phyloP scores from a whole-genome alignment of 805 yeast genomes.

The Saturnispora besseyi region DNA sequence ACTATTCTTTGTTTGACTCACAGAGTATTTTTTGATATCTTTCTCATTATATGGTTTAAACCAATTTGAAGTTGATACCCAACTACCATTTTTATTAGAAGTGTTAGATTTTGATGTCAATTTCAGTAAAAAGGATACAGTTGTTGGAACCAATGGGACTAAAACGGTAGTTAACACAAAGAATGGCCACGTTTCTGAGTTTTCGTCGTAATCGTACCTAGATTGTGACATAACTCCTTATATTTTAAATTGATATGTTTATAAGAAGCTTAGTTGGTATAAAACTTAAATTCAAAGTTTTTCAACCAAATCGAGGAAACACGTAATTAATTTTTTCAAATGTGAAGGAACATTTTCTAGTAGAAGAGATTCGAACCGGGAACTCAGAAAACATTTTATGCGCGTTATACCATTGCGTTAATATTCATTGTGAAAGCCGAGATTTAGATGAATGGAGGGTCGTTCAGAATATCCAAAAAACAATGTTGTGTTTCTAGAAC shows the following conservation, averaged over 20 bases:
- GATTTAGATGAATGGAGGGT: too few relatives aligned
- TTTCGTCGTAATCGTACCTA: slow-evolving; percentile 76
- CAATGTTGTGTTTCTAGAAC: too few relatives aligned
- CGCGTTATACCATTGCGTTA: neutral
- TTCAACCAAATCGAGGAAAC: neutral
- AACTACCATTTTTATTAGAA: neutral
- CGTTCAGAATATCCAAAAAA: too few relatives aligned
- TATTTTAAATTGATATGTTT: neutral
- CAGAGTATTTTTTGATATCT: slow-evolving; percentile 24
- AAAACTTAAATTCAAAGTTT: neutral
- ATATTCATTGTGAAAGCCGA: too few relatives aligned
- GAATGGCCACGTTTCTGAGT: slow-evolving; percentile 89
- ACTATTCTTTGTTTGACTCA: slow-evolving; percentile 19
- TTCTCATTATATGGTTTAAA: slow-evolving; percentile 30
- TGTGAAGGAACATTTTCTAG: neutral
- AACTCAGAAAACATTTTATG: neutral
- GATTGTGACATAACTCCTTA: slow-evolving; percentile 36
- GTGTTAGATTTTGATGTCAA: neutral
- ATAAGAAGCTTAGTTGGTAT: neutral
- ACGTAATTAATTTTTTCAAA: neutral
- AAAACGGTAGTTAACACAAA: slow-evolving; percentile 67
- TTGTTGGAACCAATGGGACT: slow-evolving; percentile 54
- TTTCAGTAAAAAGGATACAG: slow-evolving; percentile 20
- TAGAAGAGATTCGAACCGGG: neutral
- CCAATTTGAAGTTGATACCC: slow-evolving; percentile 22